Evolutionary conservation across 2,329 filamentous ascomycete genomes (phyloP), one percentile per base, ranked within the genome.

Genomic region (Clonostachys rhizophaga): DNA sequence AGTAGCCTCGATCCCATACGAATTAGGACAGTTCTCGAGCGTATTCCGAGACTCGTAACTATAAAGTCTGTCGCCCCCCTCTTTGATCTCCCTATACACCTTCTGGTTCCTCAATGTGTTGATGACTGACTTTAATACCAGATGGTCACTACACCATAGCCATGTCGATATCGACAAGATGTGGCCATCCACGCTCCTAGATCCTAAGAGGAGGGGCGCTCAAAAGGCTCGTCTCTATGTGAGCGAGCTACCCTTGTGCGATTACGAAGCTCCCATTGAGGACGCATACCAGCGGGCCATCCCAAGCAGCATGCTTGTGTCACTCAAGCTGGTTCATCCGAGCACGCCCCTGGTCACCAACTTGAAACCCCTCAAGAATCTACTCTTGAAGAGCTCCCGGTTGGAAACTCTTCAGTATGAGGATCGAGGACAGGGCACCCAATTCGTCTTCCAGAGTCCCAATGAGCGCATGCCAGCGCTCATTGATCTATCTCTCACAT

Each of bases 401-500:
- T 62, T 74, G 3, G 58, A 65, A 50, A 65, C 57, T 1, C 60
- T 76, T n/a, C 62, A 67, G 45, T 74, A 74, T 51, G 57, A 66
- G 33, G 72, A 74, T 46, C 56, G 67, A 11, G 71, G 71, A 2
- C 70, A 73, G 46, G 72, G 72, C 5, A 72, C 67, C 13, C 66
- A 60, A 41, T 75, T 78, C 52, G 50, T 49, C 3, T 76, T 78
- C 34, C 24, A 30, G 24, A 37, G 46, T 0, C 50, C 50, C 0
- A 58, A 55, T 16, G 72, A 77, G 47, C 61, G 68, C 11, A 55
- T 78, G 20, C 74, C 74, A 2, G 57, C 72, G 0, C 54, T 78
- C 6, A 54, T 53, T 17, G 64, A 71, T 8, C 58, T 78, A 5
- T 58, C 55, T 2, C 57, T 78, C 36, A 66, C 65, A 43, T 74